Base-by-base conservation (phyloP, 2,329 filamentous ascomycete species). In the Leptographium galeiforme region DNA sequence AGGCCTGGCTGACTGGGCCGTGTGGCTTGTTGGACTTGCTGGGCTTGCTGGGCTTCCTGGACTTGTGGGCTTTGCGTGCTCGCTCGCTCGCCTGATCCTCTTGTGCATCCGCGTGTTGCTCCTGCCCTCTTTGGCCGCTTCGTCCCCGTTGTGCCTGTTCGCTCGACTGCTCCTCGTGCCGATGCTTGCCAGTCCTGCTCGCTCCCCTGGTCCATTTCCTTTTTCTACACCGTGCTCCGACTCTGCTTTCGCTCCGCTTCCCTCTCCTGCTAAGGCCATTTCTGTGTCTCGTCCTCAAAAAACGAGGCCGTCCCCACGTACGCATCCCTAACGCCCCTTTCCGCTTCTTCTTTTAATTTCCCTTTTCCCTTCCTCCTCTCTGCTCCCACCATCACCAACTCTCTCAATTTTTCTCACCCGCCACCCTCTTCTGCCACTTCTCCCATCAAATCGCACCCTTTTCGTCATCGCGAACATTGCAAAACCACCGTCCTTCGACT, bases 251-350 rank as follows among this genome's bases (percentile, higher is more conserved):
- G 38, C 39, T 53, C 46, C 51, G 51, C 46, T 41, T 19, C 34
- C 34, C 19, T 40, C 38, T 25, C 44, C 30, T 53, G 44, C 45
- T 43, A 34, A 44, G 32, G 34, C 19, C 36, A n/a, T 50, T 50
- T 53, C 36, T 50, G 41, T 40, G 34, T 47, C 41, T 53, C 41
- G 14, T 39, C 61, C 65, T 64, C 64, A 69, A 71, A 74, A 73
- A 72, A 69, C 67, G 70, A 71, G 74, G 69, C 70, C 71, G 74
- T 77, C 72, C 71, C 73, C 71, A 69, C 57, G 55, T 46, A 48
- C n/a, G 41, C 48, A 48, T 55, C 55, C 57, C 50, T 51, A 46
- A 48, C 40, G 43, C 45, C 50, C 48, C 46, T 50, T 53, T 49
- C 39, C 33, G 47, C 48, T 43, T 33, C 33, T 38, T 48, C 45